Base-by-base conservation (phyloP, 805 yeast species). In the Lachancea thermotolerans region DNA sequence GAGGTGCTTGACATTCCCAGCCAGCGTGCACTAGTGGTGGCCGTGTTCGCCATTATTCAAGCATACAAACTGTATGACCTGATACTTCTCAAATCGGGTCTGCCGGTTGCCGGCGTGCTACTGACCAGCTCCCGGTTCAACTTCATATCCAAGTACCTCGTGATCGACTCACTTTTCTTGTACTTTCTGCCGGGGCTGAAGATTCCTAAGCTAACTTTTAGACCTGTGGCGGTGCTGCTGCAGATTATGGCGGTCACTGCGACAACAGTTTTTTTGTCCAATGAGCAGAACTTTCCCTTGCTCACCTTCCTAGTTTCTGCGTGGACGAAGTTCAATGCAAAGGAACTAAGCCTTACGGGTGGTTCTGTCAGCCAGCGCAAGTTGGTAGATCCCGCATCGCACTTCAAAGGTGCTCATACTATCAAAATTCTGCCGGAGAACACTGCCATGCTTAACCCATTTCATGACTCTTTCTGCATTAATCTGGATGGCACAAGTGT, bases 371-470 rank as follows among this genome's bases (percentile, higher is more conserved):
- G 60, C 34, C 55, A 53, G 21, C 56, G 53, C 15, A 48, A 48
- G 27, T 39, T 50, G 36, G 11, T 59, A 42, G 55, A 67, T 49
- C 49, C 62, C 14, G 52, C 68, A 41, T 44, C 54, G 40, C 95
- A 89, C 62, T 84, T 90, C 61, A 83, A 78, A 56, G 99, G 99
- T 37, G 80, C 79, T 36, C 85, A 86, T 57, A 85, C 90, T 0
- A 82, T 93, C 49, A 85, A 90, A 57, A 85, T 85, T 49, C 69
- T 93, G 31, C 98, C 99, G 0, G 97, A 91, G 64, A 84, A 95
- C 37, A 82, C 95, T 0, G 96, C 95, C 4, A 71, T 73, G 56
- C 67, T 93, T 54, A 88, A 90, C 51, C 96, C 96, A 2, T 76
- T 79, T 54, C 77, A 72, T 41, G 79, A 76, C 27, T 71, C 77